phyloP scores from a whole-genome alignment of 2,329 filamentous ascomycete genomes.

The Verticillium klebahnii region DNA sequence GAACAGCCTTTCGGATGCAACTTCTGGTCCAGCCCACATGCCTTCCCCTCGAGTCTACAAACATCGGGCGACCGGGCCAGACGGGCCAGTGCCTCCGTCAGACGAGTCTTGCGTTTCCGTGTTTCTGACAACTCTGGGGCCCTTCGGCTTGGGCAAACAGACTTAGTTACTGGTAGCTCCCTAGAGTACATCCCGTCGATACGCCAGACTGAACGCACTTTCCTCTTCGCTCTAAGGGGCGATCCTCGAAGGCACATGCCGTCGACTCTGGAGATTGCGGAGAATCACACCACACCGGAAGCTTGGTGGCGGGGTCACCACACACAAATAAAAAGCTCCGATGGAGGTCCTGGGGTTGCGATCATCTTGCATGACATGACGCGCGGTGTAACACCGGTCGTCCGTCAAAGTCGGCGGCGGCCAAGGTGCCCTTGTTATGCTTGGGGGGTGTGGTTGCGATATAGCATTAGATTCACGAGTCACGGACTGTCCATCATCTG shows the following conservation, averaged over 20 bases:
- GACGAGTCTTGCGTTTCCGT: no score
- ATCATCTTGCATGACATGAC: slow-evolving; percentile 10
- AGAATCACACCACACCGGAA: slow-evolving; percentile 4
- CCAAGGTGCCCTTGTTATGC: neutral
- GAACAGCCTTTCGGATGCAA: no score
- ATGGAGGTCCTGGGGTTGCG: slow-evolving; percentile 4
- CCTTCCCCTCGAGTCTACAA: neutral
- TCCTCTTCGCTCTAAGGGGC: neutral
- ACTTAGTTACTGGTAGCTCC: neutral
- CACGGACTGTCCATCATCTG: neutral
- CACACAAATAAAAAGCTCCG: slow-evolving; percentile 7
- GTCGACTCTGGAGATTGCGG: neutral
- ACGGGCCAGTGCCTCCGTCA: no score
- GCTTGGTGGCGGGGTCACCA: slow-evolving; percentile 1
- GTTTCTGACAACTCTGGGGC: no score
- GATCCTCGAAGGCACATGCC: neutral
- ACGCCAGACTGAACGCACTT: neutral
- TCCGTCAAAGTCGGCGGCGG: neutral
- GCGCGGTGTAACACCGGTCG: neutral
- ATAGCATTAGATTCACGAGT: neutral
- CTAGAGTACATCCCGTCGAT: neutral
- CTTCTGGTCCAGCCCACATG: no score
- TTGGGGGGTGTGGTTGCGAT: neutral
- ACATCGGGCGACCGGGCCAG: no score
- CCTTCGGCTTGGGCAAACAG: neutral